These are phyloP conservation scores for Neurospora tetraspora DNA, from an alignment of 495 filamentous ascomycete genomes.

Conservation along the genomic window DNA sequence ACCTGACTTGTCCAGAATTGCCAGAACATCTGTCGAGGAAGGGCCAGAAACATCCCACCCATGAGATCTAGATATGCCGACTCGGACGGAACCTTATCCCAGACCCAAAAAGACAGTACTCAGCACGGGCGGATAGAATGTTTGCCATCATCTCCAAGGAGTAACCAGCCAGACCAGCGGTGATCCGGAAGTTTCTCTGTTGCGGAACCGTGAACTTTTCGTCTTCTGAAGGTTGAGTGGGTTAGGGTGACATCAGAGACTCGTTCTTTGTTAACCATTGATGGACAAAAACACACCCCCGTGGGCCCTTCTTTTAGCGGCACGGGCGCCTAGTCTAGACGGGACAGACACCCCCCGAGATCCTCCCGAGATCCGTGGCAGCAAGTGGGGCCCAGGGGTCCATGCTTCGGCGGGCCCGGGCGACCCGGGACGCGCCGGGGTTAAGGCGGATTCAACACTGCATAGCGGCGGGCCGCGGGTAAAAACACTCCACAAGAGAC, in stretches of 20 bases:
- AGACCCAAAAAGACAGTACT: neutral
- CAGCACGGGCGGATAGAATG: neutral
- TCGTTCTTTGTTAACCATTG: neutral
- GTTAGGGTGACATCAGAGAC: neutral
- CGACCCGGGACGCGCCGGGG: neutral
- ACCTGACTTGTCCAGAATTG: neutral
- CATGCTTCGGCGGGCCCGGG: neutral
- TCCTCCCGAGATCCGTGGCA: neutral
- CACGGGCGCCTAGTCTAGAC: neutral
- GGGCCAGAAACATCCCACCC: neutral
- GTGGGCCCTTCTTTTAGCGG: neutral
- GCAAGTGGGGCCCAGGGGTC: neutral
- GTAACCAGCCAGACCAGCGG: neutral
- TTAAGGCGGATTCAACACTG: neutral
- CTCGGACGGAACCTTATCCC: neutral
- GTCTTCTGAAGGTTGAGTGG: neutral
- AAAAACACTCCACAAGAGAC: neutral
- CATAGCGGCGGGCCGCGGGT: neutral
- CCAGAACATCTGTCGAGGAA: neutral
- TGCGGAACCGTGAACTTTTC: neutral
- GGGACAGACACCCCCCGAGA: neutral
- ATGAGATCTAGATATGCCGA: neutral
- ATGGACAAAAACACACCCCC: neutral
- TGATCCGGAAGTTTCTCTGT: neutral
- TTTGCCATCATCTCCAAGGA: neutral